Conservation (phyloP, 768 basidiomycete genomes). For the Crepidotus variabilis region DNA sequence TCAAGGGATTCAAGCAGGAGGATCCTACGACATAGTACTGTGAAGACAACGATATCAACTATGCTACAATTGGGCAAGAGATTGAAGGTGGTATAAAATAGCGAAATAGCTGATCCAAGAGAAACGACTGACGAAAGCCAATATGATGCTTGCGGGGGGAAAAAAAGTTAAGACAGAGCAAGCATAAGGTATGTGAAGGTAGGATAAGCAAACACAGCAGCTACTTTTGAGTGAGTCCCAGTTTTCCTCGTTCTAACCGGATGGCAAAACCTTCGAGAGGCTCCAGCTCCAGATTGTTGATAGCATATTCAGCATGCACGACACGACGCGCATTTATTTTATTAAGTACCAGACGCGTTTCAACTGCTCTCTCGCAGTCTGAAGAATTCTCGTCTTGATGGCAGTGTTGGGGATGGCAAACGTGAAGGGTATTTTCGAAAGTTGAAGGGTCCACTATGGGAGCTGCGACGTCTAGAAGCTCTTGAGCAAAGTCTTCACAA, state of each 20-base stretch:
- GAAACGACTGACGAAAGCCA: too few species aligned
- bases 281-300: slow-evolving; percentile 69
- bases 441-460: slow-evolving; percentile 44
- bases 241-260: slow-evolving; percentile 46
- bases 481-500: slow-evolving; percentile 24
- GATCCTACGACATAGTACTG: too few species aligned
- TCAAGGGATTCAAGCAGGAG: too few species aligned
- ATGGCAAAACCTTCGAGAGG: slow-evolving; percentile 56
- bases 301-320: slow-evolving; percentile 62
- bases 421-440: slow-evolving; percentile 31
- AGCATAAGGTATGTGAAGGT: background rate
- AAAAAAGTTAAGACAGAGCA: background rate
- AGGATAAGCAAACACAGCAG: background rate
- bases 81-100: too few species aligned
- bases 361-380: slow-evolving; percentile 32
- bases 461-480: slow-evolving; percentile 49
- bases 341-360: slow-evolving; percentile 53
- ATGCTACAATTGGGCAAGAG: too few species aligned
- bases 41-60: too few species aligned
- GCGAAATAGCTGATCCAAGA: too few species aligned
- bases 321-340: slow-evolving; percentile 70
- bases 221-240: slow-evolving; percentile 40
- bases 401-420: slow-evolving; percentile 9
- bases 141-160: too few species aligned
- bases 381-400: slow-evolving; percentile 21